Percentiles rank a stretch among this genome's conserved stretches.
phyloP scores from a whole-genome alignment of 805 yeast genomes.

The Lipomyces oligophaga region DNA sequence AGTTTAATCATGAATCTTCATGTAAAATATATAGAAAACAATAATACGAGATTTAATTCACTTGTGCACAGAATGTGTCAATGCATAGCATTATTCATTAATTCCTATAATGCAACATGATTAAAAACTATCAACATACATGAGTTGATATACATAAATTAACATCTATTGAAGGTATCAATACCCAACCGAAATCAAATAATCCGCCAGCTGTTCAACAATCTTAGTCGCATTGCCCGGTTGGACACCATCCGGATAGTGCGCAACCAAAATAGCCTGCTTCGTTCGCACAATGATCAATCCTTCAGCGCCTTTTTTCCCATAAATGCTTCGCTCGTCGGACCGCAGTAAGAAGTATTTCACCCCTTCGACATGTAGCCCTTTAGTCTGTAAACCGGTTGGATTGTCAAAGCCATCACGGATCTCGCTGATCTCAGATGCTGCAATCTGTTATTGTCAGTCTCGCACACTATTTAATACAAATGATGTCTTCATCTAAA shows the following conservation, averaged over 20 bases:
- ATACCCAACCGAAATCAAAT: conserved; percentile 82
- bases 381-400: conserved; percentile 71
- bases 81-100: too few relatives aligned
- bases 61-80: too few relatives aligned
- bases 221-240: conserved; percentile 94
- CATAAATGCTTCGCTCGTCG: conserved; percentile 90
- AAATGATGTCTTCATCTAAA: too few relatives aligned
- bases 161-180: too few relatives aligned
- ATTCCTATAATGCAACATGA: too few relatives aligned
- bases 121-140: too few relatives aligned
- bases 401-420: conserved; percentile 81
- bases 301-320: conserved; percentile 86
- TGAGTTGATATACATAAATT: too few relatives aligned
- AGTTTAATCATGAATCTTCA: too few relatives aligned
- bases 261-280: conserved; percentile 90
- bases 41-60: too few relatives aligned
- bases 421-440: conserved; percentile 66
- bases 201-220: conserved; percentile 94
- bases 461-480: background rate
- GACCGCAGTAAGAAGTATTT: conserved; percentile 87
- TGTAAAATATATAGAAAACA: too few relatives aligned
- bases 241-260: conserved; percentile 84
- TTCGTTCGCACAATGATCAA: conserved; percentile 86
- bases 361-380: conserved; percentile 77
- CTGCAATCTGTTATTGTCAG: conserved; percentile 43